Conservation (phyloP, 345 rosid species). For the Nephelium lappaceum region DNA sequence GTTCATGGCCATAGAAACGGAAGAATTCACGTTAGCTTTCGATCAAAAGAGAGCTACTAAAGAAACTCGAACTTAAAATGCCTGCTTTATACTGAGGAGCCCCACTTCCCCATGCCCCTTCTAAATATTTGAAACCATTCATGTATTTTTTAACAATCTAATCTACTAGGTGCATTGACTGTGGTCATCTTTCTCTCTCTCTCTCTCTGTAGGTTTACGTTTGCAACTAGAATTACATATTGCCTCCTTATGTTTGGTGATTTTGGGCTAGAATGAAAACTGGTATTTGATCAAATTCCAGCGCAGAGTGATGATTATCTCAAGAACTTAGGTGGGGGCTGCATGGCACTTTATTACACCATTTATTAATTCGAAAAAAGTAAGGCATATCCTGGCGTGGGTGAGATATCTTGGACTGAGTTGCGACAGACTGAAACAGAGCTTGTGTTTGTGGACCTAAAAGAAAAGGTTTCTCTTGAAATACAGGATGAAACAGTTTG, state of each 20-base stretch:
- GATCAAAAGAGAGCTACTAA: background rate
- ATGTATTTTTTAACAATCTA: background rate
- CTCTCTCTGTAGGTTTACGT: background rate
- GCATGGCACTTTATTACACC: background rate
- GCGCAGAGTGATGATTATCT: background rate
- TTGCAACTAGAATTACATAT: background rate
- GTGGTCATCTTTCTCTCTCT: background rate
- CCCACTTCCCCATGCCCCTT: background rate
- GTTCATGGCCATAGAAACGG: background rate
- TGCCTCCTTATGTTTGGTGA: background rate
- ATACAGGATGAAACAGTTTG: constrained; percentile 17
- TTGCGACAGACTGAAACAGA: background rate
- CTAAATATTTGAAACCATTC: background rate
- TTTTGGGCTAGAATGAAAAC: background rate
- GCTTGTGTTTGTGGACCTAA: constrained; percentile 23
- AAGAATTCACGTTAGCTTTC: background rate
- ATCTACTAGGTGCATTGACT: background rate
- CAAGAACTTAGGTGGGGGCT: background rate
- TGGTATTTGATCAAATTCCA: background rate
- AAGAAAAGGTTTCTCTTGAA: constrained; percentile 15
- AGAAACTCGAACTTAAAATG: background rate
- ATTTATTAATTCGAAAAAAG: background rate
- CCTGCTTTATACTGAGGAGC: background rate
- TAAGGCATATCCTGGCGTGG: background rate
- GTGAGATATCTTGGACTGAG: background rate